These are phyloP conservation scores for Apiospora malaysiana DNA, from an alignment of 2,329 filamentous ascomycete species.

Conservation along the genomic window DNA sequence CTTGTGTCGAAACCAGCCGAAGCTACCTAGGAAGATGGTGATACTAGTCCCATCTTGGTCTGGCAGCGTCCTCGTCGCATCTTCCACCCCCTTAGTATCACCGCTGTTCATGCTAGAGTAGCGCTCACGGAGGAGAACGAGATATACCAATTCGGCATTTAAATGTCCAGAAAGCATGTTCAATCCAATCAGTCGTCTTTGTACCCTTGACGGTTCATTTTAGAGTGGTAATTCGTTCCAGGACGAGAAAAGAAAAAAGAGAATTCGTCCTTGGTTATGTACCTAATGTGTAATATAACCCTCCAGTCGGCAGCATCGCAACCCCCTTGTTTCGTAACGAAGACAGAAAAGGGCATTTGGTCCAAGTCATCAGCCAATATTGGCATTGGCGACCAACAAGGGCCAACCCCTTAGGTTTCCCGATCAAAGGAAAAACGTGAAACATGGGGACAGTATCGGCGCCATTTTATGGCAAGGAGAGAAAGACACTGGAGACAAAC, in stretches of 20 bases:
- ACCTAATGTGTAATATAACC: neutral
- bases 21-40: neutral
- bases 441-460: neutral
- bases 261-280: neutral
- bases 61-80: neutral
- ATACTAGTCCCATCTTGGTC: slow-evolving; percentile 1
- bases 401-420: neutral
- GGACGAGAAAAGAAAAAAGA: neutral
- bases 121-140: neutral
- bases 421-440: neutral
- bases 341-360: neutral
- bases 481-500: neutral
- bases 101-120: slow-evolving; percentile 1
- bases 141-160: neutral
- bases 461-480: neutral
- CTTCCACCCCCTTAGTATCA: neutral
- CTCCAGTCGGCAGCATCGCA: neutral
- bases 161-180: neutral
- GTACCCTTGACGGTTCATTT: neutral
- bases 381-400: neutral
- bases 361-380: neutral
- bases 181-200: neutral
- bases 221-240: neutral
- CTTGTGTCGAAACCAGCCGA: neutral
- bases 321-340: slow-evolving; percentile 1